These are phyloP conservation scores for Porcisia hertigi DNA, from an alignment of 208 protist species.

Conservation along the genomic window DNA sequence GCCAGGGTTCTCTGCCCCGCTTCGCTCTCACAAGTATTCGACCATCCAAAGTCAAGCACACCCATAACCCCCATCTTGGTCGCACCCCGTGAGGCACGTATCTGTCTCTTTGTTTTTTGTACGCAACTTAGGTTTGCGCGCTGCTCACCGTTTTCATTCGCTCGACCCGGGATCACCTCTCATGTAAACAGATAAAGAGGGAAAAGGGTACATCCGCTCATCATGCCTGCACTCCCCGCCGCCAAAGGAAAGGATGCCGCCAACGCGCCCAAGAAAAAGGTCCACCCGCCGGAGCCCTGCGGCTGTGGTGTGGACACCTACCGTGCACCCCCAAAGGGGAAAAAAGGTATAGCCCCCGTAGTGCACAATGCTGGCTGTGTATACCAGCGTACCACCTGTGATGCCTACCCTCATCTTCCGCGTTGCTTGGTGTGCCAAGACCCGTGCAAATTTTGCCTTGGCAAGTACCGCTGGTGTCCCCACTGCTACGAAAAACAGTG, in stretches of 20 bases:
- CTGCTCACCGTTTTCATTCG: no score
- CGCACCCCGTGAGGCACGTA: no score
- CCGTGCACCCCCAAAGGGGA: conserved; percentile 79
- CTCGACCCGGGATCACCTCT: no score
- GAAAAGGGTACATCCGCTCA: not conserved
- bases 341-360: conserved; percentile 49
- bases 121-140: no score
- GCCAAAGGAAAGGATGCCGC: conserved; percentile 38
- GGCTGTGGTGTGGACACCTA: conserved; percentile 87
- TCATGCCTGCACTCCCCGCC: conserved; percentile 15
- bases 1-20: not conserved
- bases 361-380: conserved; percentile 72
- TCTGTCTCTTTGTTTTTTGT: no score
- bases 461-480: conserved; percentile 82
- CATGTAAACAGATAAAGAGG: no score
- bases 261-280: conserved; percentile 65
- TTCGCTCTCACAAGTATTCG: no score
- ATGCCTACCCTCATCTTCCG: conserved; percentile 78
- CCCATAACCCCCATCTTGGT: no score
- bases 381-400: conserved; percentile 84
- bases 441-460: conserved; percentile 74
- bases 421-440: conserved; percentile 69
- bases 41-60: no score
- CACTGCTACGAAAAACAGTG: conserved; percentile 89
- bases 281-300: conserved; percentile 72